Conservation (phyloP, 768 basidiomycete species). For the Tulasnella sp. region DNA sequence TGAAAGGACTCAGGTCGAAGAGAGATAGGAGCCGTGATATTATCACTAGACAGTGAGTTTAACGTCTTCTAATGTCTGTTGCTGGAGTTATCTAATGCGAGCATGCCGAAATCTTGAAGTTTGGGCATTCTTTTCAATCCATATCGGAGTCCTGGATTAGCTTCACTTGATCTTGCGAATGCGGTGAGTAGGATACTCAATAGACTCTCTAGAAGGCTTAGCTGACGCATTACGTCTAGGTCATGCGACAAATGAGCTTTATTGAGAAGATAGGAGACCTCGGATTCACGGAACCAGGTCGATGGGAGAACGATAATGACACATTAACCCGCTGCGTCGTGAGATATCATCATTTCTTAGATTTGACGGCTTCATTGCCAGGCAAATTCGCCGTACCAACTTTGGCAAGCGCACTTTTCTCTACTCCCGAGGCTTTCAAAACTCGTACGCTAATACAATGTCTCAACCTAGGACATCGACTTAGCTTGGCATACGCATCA, state of each 20-base stretch:
- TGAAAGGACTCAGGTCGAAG: neutral
- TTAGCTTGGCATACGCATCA: constrained; percentile 18
- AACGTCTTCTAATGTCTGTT: neutral
- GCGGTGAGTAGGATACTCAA: neutral
- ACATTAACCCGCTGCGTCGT: constrained; percentile 14
- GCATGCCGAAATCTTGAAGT: constrained; percentile 43
- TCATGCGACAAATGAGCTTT: constrained; percentile 16
- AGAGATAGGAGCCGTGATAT: neutral
- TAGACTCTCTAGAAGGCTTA: too few relatives aligned
- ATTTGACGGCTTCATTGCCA: constrained; percentile 8
- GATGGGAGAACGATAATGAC: neutral
- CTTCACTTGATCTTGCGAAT: too few relatives aligned
- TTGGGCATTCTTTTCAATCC: constrained; percentile 63
- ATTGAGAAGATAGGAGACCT: constrained; percentile 14
- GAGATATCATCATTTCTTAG: constrained; percentile 17
- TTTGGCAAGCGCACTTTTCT: neutral
- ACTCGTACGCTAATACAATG: neutral
- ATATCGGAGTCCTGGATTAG: constrained; percentile 58
- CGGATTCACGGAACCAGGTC: constrained; percentile 11
- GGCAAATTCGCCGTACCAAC: constrained; percentile 15
- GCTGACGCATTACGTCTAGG: neutral
- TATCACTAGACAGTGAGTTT: neutral
- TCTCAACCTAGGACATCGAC: constrained; percentile 12
- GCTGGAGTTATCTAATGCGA: neutral
- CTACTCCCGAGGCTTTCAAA: neutral